Percentiles rank a stretch among this genome's conserved stretches.
Evolutionary conservation across 2,329 filamentous ascomycete genomes (phyloP).

Genomic region (Aspergillus bombycis): DNA sequence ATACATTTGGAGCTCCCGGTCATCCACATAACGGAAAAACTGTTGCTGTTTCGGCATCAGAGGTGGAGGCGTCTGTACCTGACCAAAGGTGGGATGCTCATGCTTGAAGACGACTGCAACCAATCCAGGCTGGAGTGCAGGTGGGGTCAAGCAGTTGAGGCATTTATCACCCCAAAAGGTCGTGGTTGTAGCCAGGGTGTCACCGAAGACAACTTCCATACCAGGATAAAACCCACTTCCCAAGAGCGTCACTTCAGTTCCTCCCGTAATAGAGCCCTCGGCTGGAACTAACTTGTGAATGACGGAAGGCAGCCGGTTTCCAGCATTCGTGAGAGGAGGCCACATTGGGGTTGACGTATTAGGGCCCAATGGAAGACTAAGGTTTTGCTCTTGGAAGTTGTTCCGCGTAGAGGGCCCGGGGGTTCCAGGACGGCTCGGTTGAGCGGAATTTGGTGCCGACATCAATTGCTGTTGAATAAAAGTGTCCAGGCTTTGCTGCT

Average conservation of each 20-base stretch:
- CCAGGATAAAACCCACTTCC: conserved; percentile 79
- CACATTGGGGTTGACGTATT: conserved; percentile 56
- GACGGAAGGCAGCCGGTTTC: conserved; percentile 59
- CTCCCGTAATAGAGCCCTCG: conserved; percentile 79
- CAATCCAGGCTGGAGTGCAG: conserved; percentile 66
- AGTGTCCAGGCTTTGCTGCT: conserved; percentile 68
- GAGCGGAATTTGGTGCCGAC: conserved; percentile 71
- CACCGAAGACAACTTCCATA: conserved; percentile 84
- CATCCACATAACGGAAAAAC: conserved; percentile 70
- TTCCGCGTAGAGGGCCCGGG: conserved; percentile 56
- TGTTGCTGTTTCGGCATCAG: conserved; percentile 53
- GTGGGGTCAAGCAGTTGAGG: conserved; percentile 77
- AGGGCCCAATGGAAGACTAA: conserved; percentile 40
- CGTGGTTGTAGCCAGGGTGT: conserved; percentile 68
- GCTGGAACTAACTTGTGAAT: conserved; percentile 83
- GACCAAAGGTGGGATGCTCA: conserved; percentile 52
- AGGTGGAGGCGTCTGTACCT: conserved; percentile 47
- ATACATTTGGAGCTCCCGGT: conserved; percentile 52
- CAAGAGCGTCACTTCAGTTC: conserved; percentile 83
- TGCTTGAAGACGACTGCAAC: conserved; percentile 73
- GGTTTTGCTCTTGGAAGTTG: conserved; percentile 43
- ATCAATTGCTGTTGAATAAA: conserved; percentile 66
- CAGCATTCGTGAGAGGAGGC: conserved; percentile 55
- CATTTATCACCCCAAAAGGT: conserved; percentile 80
- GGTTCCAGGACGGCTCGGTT: conserved; percentile 77